Evolutionary conservation across 2,329 filamentous ascomycete genomes (phyloP), one percentile per base, ranked within the genome.

Genomic region (Lachnellula suecica): DNA sequence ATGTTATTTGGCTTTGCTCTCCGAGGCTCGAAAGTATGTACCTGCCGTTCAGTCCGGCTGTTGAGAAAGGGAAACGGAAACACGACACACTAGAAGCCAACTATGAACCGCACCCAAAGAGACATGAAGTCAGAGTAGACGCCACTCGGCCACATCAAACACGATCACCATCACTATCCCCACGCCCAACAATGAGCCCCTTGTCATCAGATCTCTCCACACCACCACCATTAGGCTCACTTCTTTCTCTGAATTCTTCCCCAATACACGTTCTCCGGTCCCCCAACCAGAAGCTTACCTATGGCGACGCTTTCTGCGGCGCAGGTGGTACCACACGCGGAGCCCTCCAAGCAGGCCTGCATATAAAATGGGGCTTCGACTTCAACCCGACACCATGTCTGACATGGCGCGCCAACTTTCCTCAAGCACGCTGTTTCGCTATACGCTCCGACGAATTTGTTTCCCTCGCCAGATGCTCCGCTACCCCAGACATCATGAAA

Each of bases 241-340:
- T 56, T 63, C 41, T 57, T 56, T 23, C 44, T 57, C 35, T 58
- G 55, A 15, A 24, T 27, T 15, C 53, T 56, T 24, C 31, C 40
- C 20, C 45, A 53, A 9, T 43, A 8, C 29, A 56, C 43, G 59
- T 61, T 2, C 50, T 43, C 9, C 64, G 63, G 46, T 56, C 60
- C 1, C 52, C 50, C 0, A 67, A 67, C 0, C 78, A 81, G 42
- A 74, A 72, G 35, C 89, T 89, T 54, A 88, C 83, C 0, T 81
- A 86, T 22, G 87, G 82, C 1, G 90, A 94, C 63, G 77, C 80
- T 0, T 94, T 89, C 57, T 87, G 82, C 29, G 88, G 89, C 1
- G 87, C 81, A 2, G 89, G 90, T 0, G 89, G 89, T 4, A 81
- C 82, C 1, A 88, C 87, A 0, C 72, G 79, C 2, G 89, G 87